Base-by-base conservation (phyloP, 2,329 filamentous ascomycete genomes). In the Pseudogymnoascus sp. region DNA sequence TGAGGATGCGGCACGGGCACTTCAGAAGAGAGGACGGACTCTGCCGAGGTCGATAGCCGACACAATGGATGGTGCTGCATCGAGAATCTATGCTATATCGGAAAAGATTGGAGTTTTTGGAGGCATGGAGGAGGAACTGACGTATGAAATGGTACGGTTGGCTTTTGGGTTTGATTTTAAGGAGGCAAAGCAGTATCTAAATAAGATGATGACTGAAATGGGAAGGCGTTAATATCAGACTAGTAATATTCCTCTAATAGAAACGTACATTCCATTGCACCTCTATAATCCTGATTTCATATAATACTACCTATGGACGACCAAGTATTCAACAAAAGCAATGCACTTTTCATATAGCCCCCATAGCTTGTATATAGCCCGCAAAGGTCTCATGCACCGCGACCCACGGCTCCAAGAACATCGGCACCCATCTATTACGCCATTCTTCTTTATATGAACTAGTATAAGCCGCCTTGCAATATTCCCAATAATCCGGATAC, bases 401-500 rank as follows among this genome's bases (percentile, higher is more conserved):
- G 10, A 13, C 1, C 46, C 21, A 3, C 3, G 21, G 46, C 9
- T 56, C 29, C 19, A 56, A 29, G 26, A 59, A 59, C 3, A n/a
- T 59, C 1, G 50, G 50, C 2, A 59, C 6, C 50, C 50, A 59
- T 31, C 4, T 59, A 17, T 17, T 59, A 4, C 15, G 50, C 50
- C 50, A 59, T 59, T 59, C 26, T 59, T 7, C 50, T 2, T 67
- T 53, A 46, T 63, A 68, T 1, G 60, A 35, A 3, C 64, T 64
- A 23, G 71, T 73, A 62, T 71, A 74, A 3, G 66, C 59, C 3
- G 71, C 66, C 59, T 74, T 75, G 50, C 70, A 74, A 50, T 72
- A 74, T 50, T 74, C 72, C 72, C 70, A 74, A 26, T 74, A 75
- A 21, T 72, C 70, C 0, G 71, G 72, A 61, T 74, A 72, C 72